These are phyloP conservation scores for Boletus tylopilopsis DNA, from an alignment of 768 basidiomycete genomes.

Conservation along the genomic window DNA sequence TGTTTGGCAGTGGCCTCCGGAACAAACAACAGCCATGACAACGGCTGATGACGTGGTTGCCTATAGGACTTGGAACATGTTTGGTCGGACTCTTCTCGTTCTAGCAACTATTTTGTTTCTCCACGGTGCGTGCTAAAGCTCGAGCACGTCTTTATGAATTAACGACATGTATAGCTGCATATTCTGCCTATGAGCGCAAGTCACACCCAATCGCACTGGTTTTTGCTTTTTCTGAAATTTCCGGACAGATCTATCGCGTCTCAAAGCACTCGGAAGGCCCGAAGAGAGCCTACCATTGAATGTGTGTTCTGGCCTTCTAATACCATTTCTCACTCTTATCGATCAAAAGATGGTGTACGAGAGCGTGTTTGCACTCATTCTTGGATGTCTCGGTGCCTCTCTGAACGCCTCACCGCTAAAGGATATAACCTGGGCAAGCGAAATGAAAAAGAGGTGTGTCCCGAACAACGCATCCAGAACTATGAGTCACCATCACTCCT, in stretches of 20 bases:
- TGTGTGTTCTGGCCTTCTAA: constrained; percentile 36
- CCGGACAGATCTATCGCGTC: constrained; percentile 61
- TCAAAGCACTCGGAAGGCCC: constrained; percentile 72
- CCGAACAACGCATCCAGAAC: not conserved
- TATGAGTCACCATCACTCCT: not conserved
- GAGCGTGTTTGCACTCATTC: constrained; percentile 55
- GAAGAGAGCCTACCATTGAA: constrained; percentile 63
- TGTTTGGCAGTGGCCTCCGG: constrained; percentile 12
- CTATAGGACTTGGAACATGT: constrained; percentile 33
- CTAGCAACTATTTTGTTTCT: constrained; percentile 46
- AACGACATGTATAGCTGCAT: constrained; percentile 51
- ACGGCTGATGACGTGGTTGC: not conserved
- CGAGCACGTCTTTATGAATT: not conserved
- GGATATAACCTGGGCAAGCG: constrained; percentile 86
- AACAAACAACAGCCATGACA: constrained; percentile 9
- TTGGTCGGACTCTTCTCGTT: constrained; percentile 44
- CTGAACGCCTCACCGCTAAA: constrained; percentile 64
- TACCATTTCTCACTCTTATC: not conserved
- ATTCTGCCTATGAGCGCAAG: constrained; percentile 78
- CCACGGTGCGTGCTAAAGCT: constrained; percentile 43
- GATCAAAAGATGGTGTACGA: constrained; percentile 60
- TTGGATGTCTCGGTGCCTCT: constrained; percentile 73
- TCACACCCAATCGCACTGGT: constrained; percentile 22
- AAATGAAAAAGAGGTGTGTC: constrained; percentile 77
- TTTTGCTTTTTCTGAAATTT: not conserved